A percentile compares a stretch with the other conserved stretches of the same genome.
Evolutionary conservation across 2,329 filamentous ascomycete species (phyloP).

Genomic region (Aspergillus quadrilineatus): DNA sequence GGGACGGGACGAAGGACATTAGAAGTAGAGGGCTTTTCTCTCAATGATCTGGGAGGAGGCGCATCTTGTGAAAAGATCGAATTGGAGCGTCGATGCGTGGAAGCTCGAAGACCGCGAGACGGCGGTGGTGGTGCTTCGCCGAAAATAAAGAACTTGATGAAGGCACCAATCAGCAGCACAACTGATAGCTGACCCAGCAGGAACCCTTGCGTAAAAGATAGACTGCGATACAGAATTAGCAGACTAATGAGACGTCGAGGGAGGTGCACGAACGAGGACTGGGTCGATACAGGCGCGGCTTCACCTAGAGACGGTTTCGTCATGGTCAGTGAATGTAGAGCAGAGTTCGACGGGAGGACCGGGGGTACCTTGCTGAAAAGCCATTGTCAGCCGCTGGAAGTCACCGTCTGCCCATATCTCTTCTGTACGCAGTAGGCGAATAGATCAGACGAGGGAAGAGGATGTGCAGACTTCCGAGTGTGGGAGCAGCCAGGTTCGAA

Average conservation of each 20-base stretch:
- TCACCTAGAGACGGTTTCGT: constrained; percentile 25
- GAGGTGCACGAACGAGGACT: constrained; percentile 42
- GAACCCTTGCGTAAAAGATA: constrained; percentile 91
- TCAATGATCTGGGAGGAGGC: constrained; percentile 47
- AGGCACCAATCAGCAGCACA: constrained; percentile 83
- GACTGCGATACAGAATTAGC: constrained; percentile 46
- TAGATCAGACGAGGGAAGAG: background rate
- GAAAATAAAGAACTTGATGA: constrained; percentile 99
- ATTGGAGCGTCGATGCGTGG: constrained; percentile 74
- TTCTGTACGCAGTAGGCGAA: constrained; percentile 19
- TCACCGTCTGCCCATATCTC: constrained; percentile 23
- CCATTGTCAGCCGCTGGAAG: constrained; percentile 30
- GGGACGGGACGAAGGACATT: constrained; percentile 71
- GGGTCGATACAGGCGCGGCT: constrained; percentile 31
- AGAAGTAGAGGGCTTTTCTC: constrained; percentile 56
- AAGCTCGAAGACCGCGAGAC: constrained; percentile 72
- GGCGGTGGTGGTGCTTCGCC: constrained; percentile 86
- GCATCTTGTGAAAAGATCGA: constrained; percentile 53
- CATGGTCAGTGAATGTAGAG: constrained; percentile 18
- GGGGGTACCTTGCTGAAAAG: constrained; percentile 32
- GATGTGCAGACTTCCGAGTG: background rate
- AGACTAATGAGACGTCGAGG: background rate
- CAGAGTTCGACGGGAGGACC: background rate
- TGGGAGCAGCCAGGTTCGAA: background rate
- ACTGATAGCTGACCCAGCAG: constrained; percentile 91